Percentiles rank a stretch among this genome's conserved stretches.
These are phyloP conservation scores for Macrolepiota fuliginosa DNA, from an alignment of 768 basidiomycete species.

Conservation along the genomic window DNA sequence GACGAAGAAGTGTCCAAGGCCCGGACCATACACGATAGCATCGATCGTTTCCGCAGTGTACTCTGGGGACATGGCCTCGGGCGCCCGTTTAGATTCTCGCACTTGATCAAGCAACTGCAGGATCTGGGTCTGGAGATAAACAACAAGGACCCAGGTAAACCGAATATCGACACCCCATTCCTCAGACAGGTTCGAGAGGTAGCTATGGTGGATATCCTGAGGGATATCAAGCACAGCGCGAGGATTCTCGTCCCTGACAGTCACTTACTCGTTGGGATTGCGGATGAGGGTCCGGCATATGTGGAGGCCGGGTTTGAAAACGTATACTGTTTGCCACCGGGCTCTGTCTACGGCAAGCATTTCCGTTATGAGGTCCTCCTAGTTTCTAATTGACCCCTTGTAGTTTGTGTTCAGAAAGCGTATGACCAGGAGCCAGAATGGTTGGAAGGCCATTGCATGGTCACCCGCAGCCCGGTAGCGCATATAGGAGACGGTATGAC, in stretches of 20 bases:
- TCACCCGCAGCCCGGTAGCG: conserved; percentile 71
- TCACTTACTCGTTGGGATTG: conserved; percentile 73
- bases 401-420: conserved; percentile 60
- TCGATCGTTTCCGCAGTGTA: conserved; percentile 44
- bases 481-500: conserved; percentile 71
- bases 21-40: conserved; percentile 57
- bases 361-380: neutral
- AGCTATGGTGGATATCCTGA: conserved; percentile 60
- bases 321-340: conserved; percentile 51
- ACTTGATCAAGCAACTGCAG: conserved; percentile 48
- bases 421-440: conserved; percentile 48
- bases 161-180: conserved; percentile 53
- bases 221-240: conserved; percentile 74
- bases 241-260: conserved; percentile 69
- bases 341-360: conserved; percentile 64
- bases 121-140: conserved; percentile 40
- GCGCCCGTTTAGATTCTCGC: conserved; percentile 44
- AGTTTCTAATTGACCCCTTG: neutral
- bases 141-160: conserved; percentile 24
- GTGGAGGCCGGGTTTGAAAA: conserved; percentile 43
- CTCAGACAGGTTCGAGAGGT: conserved; percentile 55
- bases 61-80: conserved; percentile 48
- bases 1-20: conserved; percentile 52
- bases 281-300: conserved; percentile 79
- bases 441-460: conserved; percentile 58